phyloP scores from a whole-genome alignment of 169 alveolate genomes.

The Pseudocohnilembus persalinus region DNA sequence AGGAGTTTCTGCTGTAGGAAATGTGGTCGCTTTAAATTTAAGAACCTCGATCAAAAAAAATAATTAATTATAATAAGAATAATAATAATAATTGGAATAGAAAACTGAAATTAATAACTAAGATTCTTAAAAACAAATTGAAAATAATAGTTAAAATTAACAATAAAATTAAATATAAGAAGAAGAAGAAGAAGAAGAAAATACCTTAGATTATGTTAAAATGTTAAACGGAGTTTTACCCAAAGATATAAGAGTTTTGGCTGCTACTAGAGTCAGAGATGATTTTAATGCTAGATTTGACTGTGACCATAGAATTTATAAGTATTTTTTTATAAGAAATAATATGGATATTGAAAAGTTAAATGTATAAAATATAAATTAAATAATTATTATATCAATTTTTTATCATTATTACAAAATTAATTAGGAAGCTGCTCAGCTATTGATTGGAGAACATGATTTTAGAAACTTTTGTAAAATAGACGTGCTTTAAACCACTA shows the following conservation, averaged over 20 bases:
- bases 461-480: conserved; percentile 82
- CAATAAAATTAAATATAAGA: not conserved
- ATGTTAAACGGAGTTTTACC: conserved; percentile 73
- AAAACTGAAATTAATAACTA: not conserved
- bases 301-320: conserved; percentile 78
- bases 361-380: not conserved
- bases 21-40: conserved; percentile 63
- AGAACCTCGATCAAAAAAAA: conserved; percentile 49
- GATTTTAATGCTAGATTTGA: conserved; percentile 83
- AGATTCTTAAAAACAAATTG: not conserved
- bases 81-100: not conserved
- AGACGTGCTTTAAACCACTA: conserved; percentile 52
- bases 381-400: too few species aligned
- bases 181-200: not conserved
- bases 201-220: conserved; percentile 40
- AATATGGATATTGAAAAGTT: conserved; percentile 66
- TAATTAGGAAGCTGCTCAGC: conserved; percentile 50
- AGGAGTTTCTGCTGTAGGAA: conserved; percentile 85
- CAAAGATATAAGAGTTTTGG: conserved; percentile 69
- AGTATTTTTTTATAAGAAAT: conserved; percentile 69
- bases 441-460: conserved; percentile 72
- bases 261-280: conserved; percentile 62
- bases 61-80: not conserved
- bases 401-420: too few species aligned
- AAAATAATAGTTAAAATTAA: not conserved